phyloP scores from a whole-genome alignment of 805 yeast genomes.

The Lipomyces chichibuensis region DNA sequence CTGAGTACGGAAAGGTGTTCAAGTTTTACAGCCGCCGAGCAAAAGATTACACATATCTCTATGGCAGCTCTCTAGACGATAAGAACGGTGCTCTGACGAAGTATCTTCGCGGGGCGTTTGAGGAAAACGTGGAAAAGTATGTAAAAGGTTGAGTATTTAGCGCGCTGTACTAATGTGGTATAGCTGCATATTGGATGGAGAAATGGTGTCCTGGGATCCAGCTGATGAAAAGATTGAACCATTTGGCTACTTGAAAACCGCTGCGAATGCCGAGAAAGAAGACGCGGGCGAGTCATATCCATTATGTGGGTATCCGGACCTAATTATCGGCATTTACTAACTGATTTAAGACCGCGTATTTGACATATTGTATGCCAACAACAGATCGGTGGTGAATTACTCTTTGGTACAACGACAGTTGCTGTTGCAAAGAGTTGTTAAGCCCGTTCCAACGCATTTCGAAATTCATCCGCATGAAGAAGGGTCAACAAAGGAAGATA shows the following conservation, averaged over 20 bases:
- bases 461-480: conserved; percentile 41
- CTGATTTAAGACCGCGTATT: conserved; percentile 52
- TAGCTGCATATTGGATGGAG: conserved; percentile 75
- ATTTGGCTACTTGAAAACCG: conserved; percentile 75
- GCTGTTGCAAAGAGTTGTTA: conserved; percentile 53
- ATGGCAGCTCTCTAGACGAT: conserved; percentile 56
- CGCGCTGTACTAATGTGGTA: conserved; percentile 16
- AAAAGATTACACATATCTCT: conserved; percentile 70
- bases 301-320: conserved; percentile 30
- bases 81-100: conserved; percentile 58
- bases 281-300: conserved; percentile 43
- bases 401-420: conserved; percentile 61
- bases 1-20: conserved; percentile 50
- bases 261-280: conserved; percentile 60
- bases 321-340: not conserved
- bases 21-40: conserved; percentile 67
- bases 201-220: conserved; percentile 86
- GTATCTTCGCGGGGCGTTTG: conserved; percentile 51
- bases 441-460: conserved; percentile 35
- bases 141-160: conserved; percentile 33
- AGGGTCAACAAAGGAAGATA: conserved; percentile 55
- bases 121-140: conserved; percentile 44
- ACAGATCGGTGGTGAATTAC: conserved; percentile 56
- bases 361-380: conserved; percentile 76
- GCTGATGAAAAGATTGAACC: conserved; percentile 59